These are phyloP conservation scores for Berberis vulgaris DNA, from an alignment of 164 flowering plant species.

Conservation along the genomic window DNA sequence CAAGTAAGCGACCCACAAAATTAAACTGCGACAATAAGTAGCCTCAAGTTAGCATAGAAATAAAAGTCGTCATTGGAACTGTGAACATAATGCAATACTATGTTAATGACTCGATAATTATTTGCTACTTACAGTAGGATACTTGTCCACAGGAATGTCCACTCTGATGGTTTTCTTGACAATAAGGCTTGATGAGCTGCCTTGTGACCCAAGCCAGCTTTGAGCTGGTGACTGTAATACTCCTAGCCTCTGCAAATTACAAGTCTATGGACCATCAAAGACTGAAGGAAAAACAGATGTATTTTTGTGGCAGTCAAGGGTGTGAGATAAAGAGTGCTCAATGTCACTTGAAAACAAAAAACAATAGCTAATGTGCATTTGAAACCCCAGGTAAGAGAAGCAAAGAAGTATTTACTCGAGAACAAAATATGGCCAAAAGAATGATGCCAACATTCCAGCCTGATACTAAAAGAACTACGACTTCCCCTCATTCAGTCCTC, in stretches of 20 bases:
- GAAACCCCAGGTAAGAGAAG: too few relatives aligned
- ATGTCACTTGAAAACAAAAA: too few relatives aligned
- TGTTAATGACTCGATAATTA: too few relatives aligned
- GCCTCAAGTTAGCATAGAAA: background rate
- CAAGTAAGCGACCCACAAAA: slow-evolving; percentile 98
- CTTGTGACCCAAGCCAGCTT: slow-evolving; percentile 79
- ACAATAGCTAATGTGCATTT: too few relatives aligned
- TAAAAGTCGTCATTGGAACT: too few relatives aligned
- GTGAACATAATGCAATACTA: too few relatives aligned
- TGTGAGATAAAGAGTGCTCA: background rate
- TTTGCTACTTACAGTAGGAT: slow-evolving; percentile 62
- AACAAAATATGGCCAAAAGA: too few relatives aligned
- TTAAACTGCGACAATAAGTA: slow-evolving; percentile 57
- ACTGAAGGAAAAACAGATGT: background rate
- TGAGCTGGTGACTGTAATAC: slow-evolving; percentile 52
- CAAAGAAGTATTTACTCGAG: too few relatives aligned
- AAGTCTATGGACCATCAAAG: slow-evolving; percentile 12
- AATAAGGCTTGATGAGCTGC: slow-evolving; percentile 75
- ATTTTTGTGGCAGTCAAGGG: background rate
- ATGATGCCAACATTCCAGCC: too few relatives aligned
- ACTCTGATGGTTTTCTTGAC: slow-evolving; percentile 84
- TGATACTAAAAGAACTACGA: too few relatives aligned
- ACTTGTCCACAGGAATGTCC: slow-evolving; percentile 88
- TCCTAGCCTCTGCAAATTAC: slow-evolving; percentile 58
- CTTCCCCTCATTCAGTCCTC: too few relatives aligned